A percentile compares a stretch with the other conserved stretches of the same genome.
Evolutionary conservation across 1,139 yeast genomes (phyloP).

Genomic region (Oligophagozyma castellii): DNA sequence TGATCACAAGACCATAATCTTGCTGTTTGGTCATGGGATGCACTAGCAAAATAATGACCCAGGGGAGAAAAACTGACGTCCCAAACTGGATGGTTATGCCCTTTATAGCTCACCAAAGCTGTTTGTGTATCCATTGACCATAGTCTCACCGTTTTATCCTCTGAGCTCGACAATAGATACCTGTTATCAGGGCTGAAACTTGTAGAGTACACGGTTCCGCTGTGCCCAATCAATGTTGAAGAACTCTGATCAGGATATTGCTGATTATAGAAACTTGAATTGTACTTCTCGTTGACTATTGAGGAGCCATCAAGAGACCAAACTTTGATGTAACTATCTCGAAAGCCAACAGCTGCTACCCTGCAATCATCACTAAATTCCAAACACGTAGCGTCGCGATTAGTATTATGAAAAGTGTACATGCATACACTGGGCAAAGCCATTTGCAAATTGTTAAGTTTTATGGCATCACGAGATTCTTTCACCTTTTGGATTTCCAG

Average conservation of each 20-base stretch:
- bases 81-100: constrained; percentile 96
- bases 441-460: constrained; percentile 54
- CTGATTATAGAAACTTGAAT: constrained; percentile 5
- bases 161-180: constrained; percentile 71
- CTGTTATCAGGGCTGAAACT: constrained; percentile 85
- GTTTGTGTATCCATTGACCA: constrained; percentile 93
- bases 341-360: constrained; percentile 85
- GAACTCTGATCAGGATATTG: constrained; percentile 8
- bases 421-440: constrained; percentile 90
- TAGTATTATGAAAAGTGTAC: constrained; percentile 96
- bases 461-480: constrained; percentile 67
- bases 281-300: constrained; percentile 22
- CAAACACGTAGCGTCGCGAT: constrained; percentile 70
- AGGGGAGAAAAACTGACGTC: constrained; percentile 89
- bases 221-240: constrained; percentile 75
- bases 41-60: constrained; percentile 96
- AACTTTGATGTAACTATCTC: constrained; percentile 75
- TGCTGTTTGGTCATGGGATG: constrained; percentile 96
- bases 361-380: constrained; percentile 82
- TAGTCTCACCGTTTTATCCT: constrained; percentile 79
- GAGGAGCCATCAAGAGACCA: constrained; percentile 93
- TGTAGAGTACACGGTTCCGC: constrained; percentile 86
- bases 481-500: constrained; percentile 65
- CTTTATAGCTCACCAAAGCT: constrained; percentile 84
- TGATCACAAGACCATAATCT: constrained; percentile 97